These are phyloP conservation scores for Millerago galiae DNA, from an alignment of 805 yeast genomes.

Conservation along the genomic window DNA sequence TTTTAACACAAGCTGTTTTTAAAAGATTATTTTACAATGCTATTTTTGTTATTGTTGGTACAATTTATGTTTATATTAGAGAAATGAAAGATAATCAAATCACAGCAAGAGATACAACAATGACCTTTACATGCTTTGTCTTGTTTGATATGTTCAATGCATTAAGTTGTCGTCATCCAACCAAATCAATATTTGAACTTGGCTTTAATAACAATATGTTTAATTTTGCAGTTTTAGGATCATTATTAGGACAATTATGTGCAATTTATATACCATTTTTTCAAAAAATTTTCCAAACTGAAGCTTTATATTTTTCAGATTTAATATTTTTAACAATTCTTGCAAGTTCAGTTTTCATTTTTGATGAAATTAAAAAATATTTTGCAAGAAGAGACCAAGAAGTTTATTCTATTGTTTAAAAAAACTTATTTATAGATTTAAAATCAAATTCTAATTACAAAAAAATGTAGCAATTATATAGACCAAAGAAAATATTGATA, in stretches of 20 bases:
- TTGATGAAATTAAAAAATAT: constrained; percentile 75
- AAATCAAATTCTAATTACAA: not conserved
- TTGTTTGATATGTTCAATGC: constrained; percentile 97
- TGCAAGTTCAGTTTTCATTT: constrained; percentile 77
- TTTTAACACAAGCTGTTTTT: constrained; percentile 63
- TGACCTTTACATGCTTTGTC: constrained; percentile 98
- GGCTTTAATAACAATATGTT: constrained; percentile 86
- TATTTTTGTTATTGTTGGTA: constrained; percentile 70
- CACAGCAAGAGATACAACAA: constrained; percentile 94
- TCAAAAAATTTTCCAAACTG: constrained; percentile 92
- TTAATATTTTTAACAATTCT: constrained; percentile 52
- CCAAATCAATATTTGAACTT: constrained; percentile 75
- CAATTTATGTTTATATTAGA: constrained; percentile 75
- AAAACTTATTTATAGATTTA: constrained; percentile 6
- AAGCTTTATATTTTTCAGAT: constrained; percentile 71
- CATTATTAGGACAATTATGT: constrained; percentile 83
- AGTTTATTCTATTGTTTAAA: constrained; percentile 20
- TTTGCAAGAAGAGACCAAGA: constrained; percentile 13
- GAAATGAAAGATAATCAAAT: constrained; percentile 83
- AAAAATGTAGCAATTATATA: not conserved
- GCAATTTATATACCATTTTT: constrained; percentile 92
- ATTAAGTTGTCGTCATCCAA: constrained; percentile 80
- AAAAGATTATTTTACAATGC: constrained; percentile 76
- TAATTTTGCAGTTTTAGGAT: constrained; percentile 85
- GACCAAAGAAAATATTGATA: no score